Conservation (phyloP, 2,329 filamentous ascomycete species). For the Septoria petroselini region DNA sequence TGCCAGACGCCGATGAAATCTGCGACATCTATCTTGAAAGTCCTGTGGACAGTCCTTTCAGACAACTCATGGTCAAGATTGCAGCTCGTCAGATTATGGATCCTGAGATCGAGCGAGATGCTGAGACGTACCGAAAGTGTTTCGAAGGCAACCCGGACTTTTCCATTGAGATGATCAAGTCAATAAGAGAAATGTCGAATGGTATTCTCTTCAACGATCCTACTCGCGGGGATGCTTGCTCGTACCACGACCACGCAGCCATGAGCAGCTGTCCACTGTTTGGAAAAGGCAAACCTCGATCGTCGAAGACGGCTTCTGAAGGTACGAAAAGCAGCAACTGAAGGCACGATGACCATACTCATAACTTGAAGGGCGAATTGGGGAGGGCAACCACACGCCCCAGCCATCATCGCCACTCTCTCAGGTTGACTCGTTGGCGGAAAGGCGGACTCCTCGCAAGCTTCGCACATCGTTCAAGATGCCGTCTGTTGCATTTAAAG, state of each 20-base stretch:
- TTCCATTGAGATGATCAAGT: slow-evolving; percentile 53
- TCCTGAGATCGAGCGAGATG: slow-evolving; percentile 49
- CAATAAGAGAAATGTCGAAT: slow-evolving; percentile 50
- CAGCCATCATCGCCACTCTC: not conserved
- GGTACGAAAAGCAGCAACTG: slow-evolving; percentile 10
- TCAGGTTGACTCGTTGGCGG: slow-evolving; percentile 23
- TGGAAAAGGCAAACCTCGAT: slow-evolving; percentile 23
- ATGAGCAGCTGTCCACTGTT: slow-evolving; percentile 20
- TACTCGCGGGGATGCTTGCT: slow-evolving; percentile 47
- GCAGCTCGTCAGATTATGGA: slow-evolving; percentile 59
- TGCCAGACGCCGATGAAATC: slow-evolving; percentile 55
- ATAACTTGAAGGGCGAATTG: slow-evolving; percentile 21
- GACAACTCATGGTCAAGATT: slow-evolving; percentile 51
- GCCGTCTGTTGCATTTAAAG: not conserved
- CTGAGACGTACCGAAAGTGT: slow-evolving; percentile 50
- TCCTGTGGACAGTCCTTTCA: slow-evolving; percentile 47
- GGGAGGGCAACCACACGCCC: not conserved
- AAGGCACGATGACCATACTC: slow-evolving; percentile 18
- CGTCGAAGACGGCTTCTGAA: slow-evolving; percentile 14
- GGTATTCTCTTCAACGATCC: slow-evolving; percentile 54
- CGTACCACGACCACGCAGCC: slow-evolving; percentile 52
- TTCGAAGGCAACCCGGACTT: slow-evolving; percentile 52
- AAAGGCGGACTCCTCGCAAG: slow-evolving; percentile 29
- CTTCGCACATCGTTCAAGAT: slow-evolving; percentile 16
- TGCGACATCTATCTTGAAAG: slow-evolving; percentile 52